Conservation (phyloP, 495 filamentous ascomycete species). For the Darksidea phi region DNA sequence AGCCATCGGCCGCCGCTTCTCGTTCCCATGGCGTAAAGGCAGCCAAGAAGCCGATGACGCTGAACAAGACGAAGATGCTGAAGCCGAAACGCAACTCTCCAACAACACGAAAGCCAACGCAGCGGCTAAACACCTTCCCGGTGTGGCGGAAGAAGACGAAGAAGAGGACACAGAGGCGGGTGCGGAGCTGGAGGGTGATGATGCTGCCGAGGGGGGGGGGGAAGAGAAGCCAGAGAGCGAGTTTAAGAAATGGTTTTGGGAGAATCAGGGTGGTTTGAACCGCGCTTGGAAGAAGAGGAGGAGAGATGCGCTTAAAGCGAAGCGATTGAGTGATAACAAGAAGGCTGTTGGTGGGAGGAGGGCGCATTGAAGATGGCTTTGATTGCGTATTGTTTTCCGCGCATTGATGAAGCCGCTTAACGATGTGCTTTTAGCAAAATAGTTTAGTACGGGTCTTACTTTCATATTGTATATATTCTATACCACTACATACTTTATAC, state of each 20-base stretch:
- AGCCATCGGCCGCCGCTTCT: slow-evolving; percentile 58
- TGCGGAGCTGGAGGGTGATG: slow-evolving; percentile 27
- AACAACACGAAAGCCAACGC: slow-evolving; percentile 34
- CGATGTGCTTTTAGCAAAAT: too few species aligned
- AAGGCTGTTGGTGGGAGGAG: slow-evolving; percentile 35
- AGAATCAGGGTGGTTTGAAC: slow-evolving; percentile 84
- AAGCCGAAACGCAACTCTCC: slow-evolving; percentile 33
- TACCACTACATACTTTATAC: neutral
- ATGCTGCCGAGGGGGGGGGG: slow-evolving; percentile 32
- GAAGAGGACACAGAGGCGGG: slow-evolving; percentile 40
- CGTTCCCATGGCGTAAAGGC: slow-evolving; percentile 40
- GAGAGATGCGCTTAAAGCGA: slow-evolving; percentile 78
- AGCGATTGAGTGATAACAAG: slow-evolving; percentile 80
- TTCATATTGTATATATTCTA: neutral
- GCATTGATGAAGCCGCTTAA: too few species aligned
- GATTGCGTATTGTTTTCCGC: too few species aligned
- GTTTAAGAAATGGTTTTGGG: slow-evolving; percentile 91
- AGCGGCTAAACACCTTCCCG: slow-evolving; percentile 19
- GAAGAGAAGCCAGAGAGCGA: slow-evolving; percentile 58
- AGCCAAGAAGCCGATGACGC: slow-evolving; percentile 39
- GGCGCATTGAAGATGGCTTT: neutral
- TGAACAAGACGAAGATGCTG: slow-evolving; percentile 42
- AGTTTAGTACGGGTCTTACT: neutral
- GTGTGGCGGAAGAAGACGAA: slow-evolving; percentile 39
- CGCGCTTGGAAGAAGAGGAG: slow-evolving; percentile 85